Base-by-base conservation (phyloP, 768 basidiomycete genomes). In the Boletus speciosus region DNA sequence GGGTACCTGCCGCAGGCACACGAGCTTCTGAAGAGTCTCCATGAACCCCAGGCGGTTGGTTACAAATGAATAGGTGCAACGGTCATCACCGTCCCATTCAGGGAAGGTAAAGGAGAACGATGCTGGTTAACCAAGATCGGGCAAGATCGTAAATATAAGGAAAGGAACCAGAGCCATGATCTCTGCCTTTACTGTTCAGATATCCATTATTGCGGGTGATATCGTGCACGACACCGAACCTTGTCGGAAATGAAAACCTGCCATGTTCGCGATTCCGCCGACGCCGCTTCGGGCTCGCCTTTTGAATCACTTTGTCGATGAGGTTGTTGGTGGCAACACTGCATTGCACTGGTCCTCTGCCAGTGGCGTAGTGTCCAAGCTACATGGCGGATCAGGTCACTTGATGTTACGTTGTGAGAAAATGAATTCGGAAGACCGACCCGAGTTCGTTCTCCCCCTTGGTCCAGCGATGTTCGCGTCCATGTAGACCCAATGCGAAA, bases 201-300 rank as follows among this genome's bases (percentile, higher is more conserved):
- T 16, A 11, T 9, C 21, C 1, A 5, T 35, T 0, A 23, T 19
- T 23, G 23, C 54, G 52, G 3, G 29, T 41, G 27, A 54, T 52
- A 1, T n/a, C 7, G 5, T 11, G 5, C n/a, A 62, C 27, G 0
- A 1, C 25, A 1, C 8, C 19, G 49, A 12, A 44, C 50, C 36
- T 59, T 54, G 51, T 56, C 61, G 7, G 64, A 63, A 36, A 68
- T 51, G 37, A 68, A 59, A 1, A 57, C 56, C 7, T 61, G 61
- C 2, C 58, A 63, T 37, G 47, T 52, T 8, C 39, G 43, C 21
- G 42, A 42, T 12, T 32, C 25, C 6, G 5, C 12, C 3, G 32
- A 25, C 32, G 16, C 16, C 7, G 4, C 4, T 6, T 12, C 3
- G 16, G 27, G 6, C 0, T 16, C 23, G 0, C 6, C 54, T 6